Percentiles rank a stretch among this genome's conserved stretches.
Conservation (phyloP, 495 filamentous ascomycete genomes). For the Hypoxylon intermedium region DNA sequence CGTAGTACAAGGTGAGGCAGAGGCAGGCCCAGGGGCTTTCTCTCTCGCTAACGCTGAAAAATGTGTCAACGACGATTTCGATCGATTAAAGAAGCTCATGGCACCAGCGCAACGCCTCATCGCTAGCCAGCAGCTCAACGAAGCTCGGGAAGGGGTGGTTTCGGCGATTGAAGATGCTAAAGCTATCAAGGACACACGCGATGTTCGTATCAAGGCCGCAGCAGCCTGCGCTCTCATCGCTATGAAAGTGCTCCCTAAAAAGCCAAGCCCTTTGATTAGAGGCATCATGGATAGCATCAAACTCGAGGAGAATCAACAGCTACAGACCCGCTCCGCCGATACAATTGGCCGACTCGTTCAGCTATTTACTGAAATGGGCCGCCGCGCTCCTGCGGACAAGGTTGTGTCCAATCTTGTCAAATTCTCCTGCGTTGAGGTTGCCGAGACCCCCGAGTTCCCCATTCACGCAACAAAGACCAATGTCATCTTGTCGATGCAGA, state of each 20-base stretch:
- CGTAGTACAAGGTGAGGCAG: conserved; percentile 88
- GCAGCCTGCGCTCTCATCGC: conserved; percentile 87
- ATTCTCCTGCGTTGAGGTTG: conserved; percentile 95
- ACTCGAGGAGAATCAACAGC: conserved; percentile 86
- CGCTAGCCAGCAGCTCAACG: conserved; percentile 72
- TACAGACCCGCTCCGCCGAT: conserved; percentile 85
- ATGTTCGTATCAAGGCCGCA: conserved; percentile 85
- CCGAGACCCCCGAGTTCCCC: conserved; percentile 94
- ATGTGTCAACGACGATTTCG: conserved; percentile 81
- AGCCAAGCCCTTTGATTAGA: conserved; percentile 87
- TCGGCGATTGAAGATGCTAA: conserved; percentile 79
- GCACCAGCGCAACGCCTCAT: conserved; percentile 84
- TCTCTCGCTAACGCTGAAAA: conserved; percentile 86
- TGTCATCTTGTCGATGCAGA: conserved; percentile 87
- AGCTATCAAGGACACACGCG: conserved; percentile 76
- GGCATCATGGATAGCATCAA: conserved; percentile 98
- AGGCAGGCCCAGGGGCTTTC: conserved; percentile 90
- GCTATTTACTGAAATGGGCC: conserved; percentile 76
- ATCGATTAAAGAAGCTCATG: conserved; percentile 82
- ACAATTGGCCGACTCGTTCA: conserved; percentile 86
- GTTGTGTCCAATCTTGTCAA: conserved; percentile 92
- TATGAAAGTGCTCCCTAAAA: conserved; percentile 86
- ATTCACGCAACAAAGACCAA: conserved; percentile 75
- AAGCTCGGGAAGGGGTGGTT: conserved; percentile 72
- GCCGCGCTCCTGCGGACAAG: conserved; percentile 86